These are phyloP conservation scores for Rubia yunnanensis DNA, from an alignment of 257 asterid genomes.

Conservation along the genomic window DNA sequence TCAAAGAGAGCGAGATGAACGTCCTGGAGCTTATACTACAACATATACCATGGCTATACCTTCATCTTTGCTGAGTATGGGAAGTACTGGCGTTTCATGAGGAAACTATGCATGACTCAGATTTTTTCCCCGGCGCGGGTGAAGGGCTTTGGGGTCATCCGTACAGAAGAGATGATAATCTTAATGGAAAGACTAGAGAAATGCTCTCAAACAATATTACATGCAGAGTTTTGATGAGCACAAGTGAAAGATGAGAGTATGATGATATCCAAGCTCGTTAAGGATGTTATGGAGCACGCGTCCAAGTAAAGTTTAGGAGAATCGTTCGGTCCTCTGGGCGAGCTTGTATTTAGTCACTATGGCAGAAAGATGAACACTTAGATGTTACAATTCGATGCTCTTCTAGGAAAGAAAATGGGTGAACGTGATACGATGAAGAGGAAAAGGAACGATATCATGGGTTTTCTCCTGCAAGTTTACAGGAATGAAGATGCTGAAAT, in stretches of 20 bases:
- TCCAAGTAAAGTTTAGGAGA: slow-evolving; percentile 45
- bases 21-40: slow-evolving; percentile 31
- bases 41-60: slow-evolving; percentile 42
- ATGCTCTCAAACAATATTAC: slow-evolving; percentile 30
- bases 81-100: slow-evolving; percentile 54
- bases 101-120: slow-evolving; percentile 55
- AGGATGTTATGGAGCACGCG: slow-evolving; percentile 28
- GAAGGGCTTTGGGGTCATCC: slow-evolving; percentile 17
- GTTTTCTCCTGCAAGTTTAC: slow-evolving; percentile 43
- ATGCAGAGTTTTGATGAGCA: slow-evolving; percentile 45
- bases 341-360: slow-evolving; percentile 51
- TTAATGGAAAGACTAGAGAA: slow-evolving; percentile 15
- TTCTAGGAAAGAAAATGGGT: slow-evolving; percentile 45
- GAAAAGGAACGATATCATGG: slow-evolving; percentile 36
- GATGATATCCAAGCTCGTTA: slow-evolving; percentile 33
- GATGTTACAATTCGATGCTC: slow-evolving; percentile 32
- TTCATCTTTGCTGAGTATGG: slow-evolving; percentile 58
- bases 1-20: slow-evolving; percentile 40
- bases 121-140: slow-evolving; percentile 42
- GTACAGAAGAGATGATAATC: slow-evolving; percentile 14
- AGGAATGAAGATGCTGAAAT: slow-evolving; percentile 4
- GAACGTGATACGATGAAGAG: slow-evolving; percentile 25
- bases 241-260: slow-evolving; percentile 35
- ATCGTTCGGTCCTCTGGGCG: slow-evolving; percentile 40
- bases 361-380: slow-evolving; percentile 35